These are phyloP conservation scores for Diversispora eburnea DNA, from an alignment of 192 early-diverging fungal genomes.

Conservation along the genomic window DNA sequence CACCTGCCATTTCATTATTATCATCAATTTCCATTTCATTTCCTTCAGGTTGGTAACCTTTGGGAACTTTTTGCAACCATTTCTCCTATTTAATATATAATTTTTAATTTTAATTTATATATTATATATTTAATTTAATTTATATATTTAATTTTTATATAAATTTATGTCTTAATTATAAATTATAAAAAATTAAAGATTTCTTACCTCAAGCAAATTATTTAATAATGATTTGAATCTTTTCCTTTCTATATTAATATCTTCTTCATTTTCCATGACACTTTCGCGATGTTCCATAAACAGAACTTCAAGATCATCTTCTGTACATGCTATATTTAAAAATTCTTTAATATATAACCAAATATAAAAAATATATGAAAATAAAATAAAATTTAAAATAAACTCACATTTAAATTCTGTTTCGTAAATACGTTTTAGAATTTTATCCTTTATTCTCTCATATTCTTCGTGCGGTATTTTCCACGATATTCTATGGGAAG, in stretches of 20 bases:
- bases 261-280: neutral
- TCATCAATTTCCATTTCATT: neutral
- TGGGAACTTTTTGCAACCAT: neutral
- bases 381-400: neutral
- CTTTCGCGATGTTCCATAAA: slow-evolving; percentile 3
- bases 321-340: neutral
- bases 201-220: slow-evolving; percentile 4
- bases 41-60: neutral
- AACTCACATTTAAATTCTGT: neutral
- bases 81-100: neutral
- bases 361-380: neutral
- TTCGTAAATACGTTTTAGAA: slow-evolving; percentile 1
- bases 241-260: neutral
- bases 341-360: neutral
- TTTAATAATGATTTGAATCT: slow-evolving; percentile 23
- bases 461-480: neutral
- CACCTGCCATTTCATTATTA: neutral
- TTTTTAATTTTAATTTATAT: neutral
- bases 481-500: neutral
- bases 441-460: neutral
- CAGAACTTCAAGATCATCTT: slow-evolving; percentile 2
- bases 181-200: neutral
- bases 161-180: too few species aligned
- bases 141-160: too few species aligned
- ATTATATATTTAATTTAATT: neutral